Evolutionary conservation across 306 rosid genomes (phyloP).

Genomic region (Rubus parviflorus): DNA sequence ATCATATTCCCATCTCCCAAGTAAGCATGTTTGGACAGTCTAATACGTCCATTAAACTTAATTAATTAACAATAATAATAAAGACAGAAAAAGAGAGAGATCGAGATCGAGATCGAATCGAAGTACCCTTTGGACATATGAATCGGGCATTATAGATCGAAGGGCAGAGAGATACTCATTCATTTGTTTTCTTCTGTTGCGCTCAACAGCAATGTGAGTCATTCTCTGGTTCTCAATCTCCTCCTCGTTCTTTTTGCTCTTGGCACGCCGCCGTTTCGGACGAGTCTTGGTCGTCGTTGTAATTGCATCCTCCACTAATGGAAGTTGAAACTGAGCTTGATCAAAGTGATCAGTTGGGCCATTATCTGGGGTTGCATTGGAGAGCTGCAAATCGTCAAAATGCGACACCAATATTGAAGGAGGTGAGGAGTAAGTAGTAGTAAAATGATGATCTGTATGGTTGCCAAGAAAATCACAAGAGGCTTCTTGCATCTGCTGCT

Average conservation of each 20-base stretch:
- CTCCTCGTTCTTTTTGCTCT: conserved; percentile 67
- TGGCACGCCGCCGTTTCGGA: conserved; percentile 68
- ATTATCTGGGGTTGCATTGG: conserved; percentile 41
- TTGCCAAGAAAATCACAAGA: conserved; percentile 43
- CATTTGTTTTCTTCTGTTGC: conserved; percentile 94
- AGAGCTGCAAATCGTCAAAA: conserved; percentile 35
- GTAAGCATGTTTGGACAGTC: neutral
- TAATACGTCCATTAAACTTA: neutral
- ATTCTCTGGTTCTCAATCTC: conserved; percentile 96
- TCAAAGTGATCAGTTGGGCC: neutral
- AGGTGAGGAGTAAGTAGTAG: conserved; percentile 44
- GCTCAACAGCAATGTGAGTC: conserved; percentile 97
- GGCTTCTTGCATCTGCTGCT: conserved; percentile 1
- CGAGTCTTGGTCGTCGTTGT: conserved; percentile 27
- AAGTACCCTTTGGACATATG: conserved; percentile 91
- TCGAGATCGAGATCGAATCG: neutral
- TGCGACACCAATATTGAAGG: conserved; percentile 40
- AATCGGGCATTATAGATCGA: conserved; percentile 82
- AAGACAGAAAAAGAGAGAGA: neutral
- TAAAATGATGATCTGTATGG: conserved; percentile 49
- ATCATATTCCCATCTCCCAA: neutral
- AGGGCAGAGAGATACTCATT: conserved; percentile 91
- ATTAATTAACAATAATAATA: neutral
- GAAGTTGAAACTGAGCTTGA: conserved; percentile 19
- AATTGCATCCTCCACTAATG: conserved; percentile 26